phyloP scores from a whole-genome alignment of 164 flowering plant genomes.

The Litsea cubeba region DNA sequence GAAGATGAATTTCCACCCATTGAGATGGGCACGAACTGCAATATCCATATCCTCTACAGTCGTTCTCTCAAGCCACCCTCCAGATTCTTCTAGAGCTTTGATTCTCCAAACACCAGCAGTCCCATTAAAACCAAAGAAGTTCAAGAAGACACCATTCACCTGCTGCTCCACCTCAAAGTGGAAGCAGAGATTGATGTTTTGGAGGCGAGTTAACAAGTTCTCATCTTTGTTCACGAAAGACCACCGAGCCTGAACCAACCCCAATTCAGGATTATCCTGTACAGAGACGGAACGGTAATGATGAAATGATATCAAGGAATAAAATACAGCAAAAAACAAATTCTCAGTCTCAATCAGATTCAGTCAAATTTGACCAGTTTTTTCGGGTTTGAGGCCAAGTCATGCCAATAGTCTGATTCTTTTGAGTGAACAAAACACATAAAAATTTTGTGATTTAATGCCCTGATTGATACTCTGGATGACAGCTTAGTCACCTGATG shows the following conservation, averaged over 20 bases:
- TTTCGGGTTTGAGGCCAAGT: too few relatives aligned
- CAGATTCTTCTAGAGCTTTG: conserved; percentile 85
- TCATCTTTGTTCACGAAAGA: conserved; percentile 95
- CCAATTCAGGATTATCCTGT: conserved; percentile 83
- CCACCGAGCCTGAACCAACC: conserved; percentile 96
- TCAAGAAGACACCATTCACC: conserved; percentile 83
- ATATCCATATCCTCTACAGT: conserved; percentile 99
- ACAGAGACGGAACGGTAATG: neutral
- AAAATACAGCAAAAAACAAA: conserved; percentile 9
- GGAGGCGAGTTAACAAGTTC: conserved; percentile 81
- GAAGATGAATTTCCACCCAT: conserved; percentile 87
- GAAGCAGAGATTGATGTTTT: conserved; percentile 75
- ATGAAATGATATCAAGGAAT: neutral
- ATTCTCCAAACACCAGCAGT: conserved; percentile 99
- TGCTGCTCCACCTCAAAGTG: conserved; percentile 99
- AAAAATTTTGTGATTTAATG: neutral
- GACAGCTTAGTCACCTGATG: neutral
- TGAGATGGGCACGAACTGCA: conserved; percentile 91
- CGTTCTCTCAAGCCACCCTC: conserved; percentile 98
- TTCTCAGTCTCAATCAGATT: neutral
- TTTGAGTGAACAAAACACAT: neutral
- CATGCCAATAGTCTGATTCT: too few relatives aligned
- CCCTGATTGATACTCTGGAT: too few relatives aligned
- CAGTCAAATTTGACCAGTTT: neutral
- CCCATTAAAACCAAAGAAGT: conserved; percentile 97